Conservation (phyloP, 2,329 filamentous ascomycete species). For the Cercospora sp. region DNA sequence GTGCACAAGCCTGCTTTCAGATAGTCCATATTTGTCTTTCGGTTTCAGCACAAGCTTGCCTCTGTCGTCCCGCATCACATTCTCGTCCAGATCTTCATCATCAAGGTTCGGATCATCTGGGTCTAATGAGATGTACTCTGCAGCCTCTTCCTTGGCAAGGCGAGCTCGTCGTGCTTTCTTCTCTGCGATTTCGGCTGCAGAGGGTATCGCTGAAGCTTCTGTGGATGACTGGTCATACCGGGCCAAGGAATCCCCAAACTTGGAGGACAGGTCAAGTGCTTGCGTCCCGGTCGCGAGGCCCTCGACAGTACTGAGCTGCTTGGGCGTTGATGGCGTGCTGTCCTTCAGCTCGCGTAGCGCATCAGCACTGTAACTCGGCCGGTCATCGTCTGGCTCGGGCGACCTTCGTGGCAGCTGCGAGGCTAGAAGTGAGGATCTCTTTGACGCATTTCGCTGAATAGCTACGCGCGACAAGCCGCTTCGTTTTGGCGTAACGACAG, state of each 20-base stretch:
- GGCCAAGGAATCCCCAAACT: slow-evolving; percentile 56
- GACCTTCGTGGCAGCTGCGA: slow-evolving; percentile 52
- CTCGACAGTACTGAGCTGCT: slow-evolving; percentile 52
- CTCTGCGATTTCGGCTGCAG: slow-evolving; percentile 81
- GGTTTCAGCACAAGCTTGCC: slow-evolving; percentile 50
- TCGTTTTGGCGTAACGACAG: slow-evolving; percentile 63
- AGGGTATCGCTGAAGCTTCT: slow-evolving; percentile 63
- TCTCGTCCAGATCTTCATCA: slow-evolving; percentile 46
- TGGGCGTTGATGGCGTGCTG: slow-evolving; percentile 81
- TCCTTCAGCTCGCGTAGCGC: slow-evolving; percentile 82
- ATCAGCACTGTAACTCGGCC: slow-evolving; percentile 81
- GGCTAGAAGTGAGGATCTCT: slow-evolving; percentile 52
- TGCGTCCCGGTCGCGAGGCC: slow-evolving; percentile 50
- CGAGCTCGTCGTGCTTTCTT: slow-evolving; percentile 88
- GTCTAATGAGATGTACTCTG: slow-evolving; percentile 65
- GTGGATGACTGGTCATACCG: slow-evolving; percentile 34
- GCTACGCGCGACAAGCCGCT: slow-evolving; percentile 63
- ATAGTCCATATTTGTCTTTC: slow-evolving; percentile 59
- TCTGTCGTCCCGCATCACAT: slow-evolving; percentile 44
- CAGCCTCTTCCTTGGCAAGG: slow-evolving; percentile 65
- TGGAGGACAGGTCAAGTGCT: slow-evolving; percentile 50
- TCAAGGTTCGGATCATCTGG: slow-evolving; percentile 55
- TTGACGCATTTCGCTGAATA: slow-evolving; percentile 65
- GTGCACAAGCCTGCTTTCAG: slow-evolving; percentile 69
- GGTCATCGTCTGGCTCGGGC: slow-evolving; percentile 57